Conservation (phyloP, 371 early-diverging fungal species). For the Gilbertella persicaria region DNA sequence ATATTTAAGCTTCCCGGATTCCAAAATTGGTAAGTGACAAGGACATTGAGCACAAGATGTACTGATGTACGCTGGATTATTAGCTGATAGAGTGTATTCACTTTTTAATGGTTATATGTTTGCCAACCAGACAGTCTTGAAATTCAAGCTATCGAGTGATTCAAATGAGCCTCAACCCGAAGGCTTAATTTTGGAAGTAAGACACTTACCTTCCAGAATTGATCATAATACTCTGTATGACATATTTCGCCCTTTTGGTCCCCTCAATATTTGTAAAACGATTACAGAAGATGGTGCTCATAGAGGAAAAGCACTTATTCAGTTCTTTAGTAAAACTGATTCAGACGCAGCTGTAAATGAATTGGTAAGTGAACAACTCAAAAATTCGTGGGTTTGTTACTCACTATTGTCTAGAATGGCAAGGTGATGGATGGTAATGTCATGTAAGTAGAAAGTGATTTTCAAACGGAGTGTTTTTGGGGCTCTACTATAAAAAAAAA, state of each 20-base stretch:
- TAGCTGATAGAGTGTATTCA: conserved; percentile 44
- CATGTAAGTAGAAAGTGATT: conserved; percentile 14
- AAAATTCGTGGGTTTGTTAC: background rate
- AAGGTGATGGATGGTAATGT: conserved; percentile 17
- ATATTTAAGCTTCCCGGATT: conserved; percentile 31
- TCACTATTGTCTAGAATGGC: conserved; percentile 13
- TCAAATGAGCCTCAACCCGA: conserved; percentile 25
- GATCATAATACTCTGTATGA: conserved; percentile 34
- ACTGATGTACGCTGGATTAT: background rate
- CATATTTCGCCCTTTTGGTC: conserved; percentile 43
- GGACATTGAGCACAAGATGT: background rate
- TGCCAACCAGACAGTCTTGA: conserved; percentile 24
- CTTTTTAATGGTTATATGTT: conserved; percentile 36
- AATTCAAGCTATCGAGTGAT: conserved; percentile 27
- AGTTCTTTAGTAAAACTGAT: conserved; percentile 36
- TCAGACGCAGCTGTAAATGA: conserved; percentile 25
- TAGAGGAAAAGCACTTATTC: conserved; percentile 32
- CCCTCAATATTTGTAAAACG: conserved; percentile 34
- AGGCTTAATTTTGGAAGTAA: conserved; percentile 32
- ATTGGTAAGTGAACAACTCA: conserved; percentile 25
- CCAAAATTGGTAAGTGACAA: conserved; percentile 27
- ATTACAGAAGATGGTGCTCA: conserved; percentile 23
- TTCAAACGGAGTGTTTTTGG: background rate
- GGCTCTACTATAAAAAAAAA: background rate
- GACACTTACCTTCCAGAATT: conserved; percentile 24